Evolutionary conservation across 768 basidiomycete genomes (phyloP).

Genomic region (Collybiopsis luxurians): DNA sequence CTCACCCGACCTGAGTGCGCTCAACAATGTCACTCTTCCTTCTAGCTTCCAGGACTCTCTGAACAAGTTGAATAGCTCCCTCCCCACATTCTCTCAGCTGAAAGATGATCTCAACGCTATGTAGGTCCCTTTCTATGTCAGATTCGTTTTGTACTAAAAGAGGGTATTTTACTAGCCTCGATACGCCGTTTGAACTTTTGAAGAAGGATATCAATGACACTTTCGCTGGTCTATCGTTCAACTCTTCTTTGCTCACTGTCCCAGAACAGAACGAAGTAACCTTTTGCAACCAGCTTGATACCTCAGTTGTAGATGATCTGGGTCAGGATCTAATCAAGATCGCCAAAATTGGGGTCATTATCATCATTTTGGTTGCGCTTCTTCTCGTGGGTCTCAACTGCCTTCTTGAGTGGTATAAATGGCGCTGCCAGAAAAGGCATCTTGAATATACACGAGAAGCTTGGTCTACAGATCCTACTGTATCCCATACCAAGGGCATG

Average conservation of each 20-base stretch:
- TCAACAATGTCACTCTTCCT: constrained; percentile 81
- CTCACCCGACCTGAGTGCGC: constrained; percentile 68
- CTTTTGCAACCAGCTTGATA: constrained; percentile 80
- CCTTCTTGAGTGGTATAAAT: constrained; percentile 86
- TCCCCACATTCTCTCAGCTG: constrained; percentile 78
- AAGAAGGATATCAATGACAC: constrained; percentile 91
- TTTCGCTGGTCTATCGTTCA: constrained; percentile 68
- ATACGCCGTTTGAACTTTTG: constrained; percentile 83
- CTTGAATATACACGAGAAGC: constrained; percentile 71
- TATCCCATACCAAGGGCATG: constrained; percentile 36
- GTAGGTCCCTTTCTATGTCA: constrained; percentile 41
- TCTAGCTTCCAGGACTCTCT: constrained; percentile 72
- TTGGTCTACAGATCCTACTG: constrained; percentile 72
- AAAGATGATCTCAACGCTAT: constrained; percentile 63
- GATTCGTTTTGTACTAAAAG: constrained; percentile 4
- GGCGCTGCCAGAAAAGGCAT: constrained; percentile 66
- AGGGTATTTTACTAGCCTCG: constrained; percentile 46
- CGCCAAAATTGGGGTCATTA: constrained; percentile 73
- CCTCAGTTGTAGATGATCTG: constrained; percentile 83
- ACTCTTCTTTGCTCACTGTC: constrained; percentile 71
- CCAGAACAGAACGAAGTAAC: constrained; percentile 65
- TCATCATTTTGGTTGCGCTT: constrained; percentile 71
- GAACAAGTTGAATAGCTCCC: constrained; percentile 70
- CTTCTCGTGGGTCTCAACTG: constrained; percentile 73
- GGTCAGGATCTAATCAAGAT: constrained; percentile 76